These are phyloP conservation scores for Sordariomycetes sp. DNA, from an alignment of 2,329 filamentous ascomycete species.

Conservation along the genomic window DNA sequence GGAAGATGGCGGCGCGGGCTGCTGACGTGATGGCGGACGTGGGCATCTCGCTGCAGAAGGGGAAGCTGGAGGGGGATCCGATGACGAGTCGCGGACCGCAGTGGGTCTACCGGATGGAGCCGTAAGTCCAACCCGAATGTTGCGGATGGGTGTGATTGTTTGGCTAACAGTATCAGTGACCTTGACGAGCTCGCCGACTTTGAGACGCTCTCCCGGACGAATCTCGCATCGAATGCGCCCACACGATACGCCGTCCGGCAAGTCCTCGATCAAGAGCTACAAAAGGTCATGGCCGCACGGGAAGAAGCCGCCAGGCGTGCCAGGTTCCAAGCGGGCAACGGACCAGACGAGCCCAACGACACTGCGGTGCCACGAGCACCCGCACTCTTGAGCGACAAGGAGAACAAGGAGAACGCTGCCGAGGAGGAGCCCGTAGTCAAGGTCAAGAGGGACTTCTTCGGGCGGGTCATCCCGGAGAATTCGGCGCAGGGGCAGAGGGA, in stretches of 20 bases:
- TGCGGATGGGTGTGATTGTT: neutral
- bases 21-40: conserved; percentile 74
- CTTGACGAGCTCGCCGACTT: conserved; percentile 72
- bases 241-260: conserved; percentile 89
- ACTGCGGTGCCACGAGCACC: conserved; percentile 7
- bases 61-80: conserved; percentile 60
- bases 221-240: conserved; percentile 47
- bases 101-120: conserved; percentile 92
- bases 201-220: conserved; percentile 47
- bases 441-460: conserved; percentile 76
- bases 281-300: conserved; percentile 54
- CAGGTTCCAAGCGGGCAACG: conserved; percentile 42
- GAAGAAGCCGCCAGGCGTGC: conserved; percentile 54
- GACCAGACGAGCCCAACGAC: conserved; percentile 9
- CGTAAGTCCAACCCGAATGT: conserved; percentile 37
- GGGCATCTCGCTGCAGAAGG: conserved; percentile 68
- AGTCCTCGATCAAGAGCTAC: conserved; percentile 82
- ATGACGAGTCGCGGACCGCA: conserved; percentile 43
- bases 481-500: conserved; percentile 24
- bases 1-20: conserved; percentile 64
- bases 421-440: conserved; percentile 18
- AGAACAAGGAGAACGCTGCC: conserved; percentile 20
- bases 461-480: conserved; percentile 46
- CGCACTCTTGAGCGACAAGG: conserved; percentile 21
- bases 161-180: conserved; percentile 24